Evolutionary conservation across 257 asterid genomes (phyloP).

Genomic region (Plantago ovata): DNA sequence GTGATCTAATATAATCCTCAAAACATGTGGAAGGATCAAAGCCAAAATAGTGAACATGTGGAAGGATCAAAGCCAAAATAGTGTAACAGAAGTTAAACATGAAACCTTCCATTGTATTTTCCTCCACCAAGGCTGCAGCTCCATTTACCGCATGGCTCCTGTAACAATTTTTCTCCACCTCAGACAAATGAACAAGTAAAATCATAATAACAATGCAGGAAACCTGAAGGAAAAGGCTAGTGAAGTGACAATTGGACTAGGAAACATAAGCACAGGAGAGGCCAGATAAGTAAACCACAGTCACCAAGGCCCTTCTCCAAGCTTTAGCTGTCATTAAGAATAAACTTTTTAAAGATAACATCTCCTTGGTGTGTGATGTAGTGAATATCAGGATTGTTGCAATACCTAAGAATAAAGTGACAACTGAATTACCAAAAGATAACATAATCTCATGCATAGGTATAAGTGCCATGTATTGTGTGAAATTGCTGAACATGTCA

Average conservation of each 20-base stretch:
- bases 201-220: no score
- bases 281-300: background rate
- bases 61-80: no score
- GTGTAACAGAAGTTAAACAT: conserved; percentile 27
- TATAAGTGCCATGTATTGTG: no score
- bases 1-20: background rate
- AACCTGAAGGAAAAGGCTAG: no score
- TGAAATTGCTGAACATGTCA: no score
- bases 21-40: conserved; percentile 13
- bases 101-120: conserved; percentile 39
- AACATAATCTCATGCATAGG: conserved; percentile 16
- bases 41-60: no score
- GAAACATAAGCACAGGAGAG: no score
- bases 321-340: conserved; percentile 1
- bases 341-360: conserved; percentile 19
- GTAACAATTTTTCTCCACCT: conserved; percentile 35
- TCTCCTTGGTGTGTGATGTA: conserved; percentile 18
- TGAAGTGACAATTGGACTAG: no score
- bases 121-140: conserved; percentile 36
- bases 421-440: conserved; percentile 2
- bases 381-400: conserved; percentile 29
- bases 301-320: conserved; percentile 23
- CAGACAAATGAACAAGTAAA: conserved; percentile 7
- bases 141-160: conserved; percentile 42
- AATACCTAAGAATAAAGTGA: conserved; percentile 22